Evolutionary conservation across 192 early-diverging fungal species (phyloP), one percentile per base, ranked within the genome.

Genomic region (Thamnidium elegans): DNA sequence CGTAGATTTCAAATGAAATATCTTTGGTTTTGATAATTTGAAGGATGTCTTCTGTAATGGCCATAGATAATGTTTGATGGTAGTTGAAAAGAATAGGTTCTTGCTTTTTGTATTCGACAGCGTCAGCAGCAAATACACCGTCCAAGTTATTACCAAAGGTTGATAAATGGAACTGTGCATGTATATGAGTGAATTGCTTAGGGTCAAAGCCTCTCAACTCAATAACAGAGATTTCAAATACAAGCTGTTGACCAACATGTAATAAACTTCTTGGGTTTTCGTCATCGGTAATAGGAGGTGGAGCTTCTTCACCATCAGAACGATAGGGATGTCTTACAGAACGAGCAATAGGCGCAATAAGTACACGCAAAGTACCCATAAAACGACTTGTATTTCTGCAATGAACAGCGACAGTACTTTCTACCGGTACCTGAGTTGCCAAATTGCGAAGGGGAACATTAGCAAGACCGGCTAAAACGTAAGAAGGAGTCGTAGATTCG

Each of bases 111-210:
- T 26, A 59, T 42, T 73, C 67, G 4, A 70, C 69, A 30, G 81
- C 75, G n/a, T 90, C 82, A 0, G 89, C 87, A 0, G 84, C 73
- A 75, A 72, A 91, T 1, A 89, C 59, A 10, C 75, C 72, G 39
- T 84, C 84, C 7, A 51, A 67, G 15, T 65, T 68, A 19, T 60
- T 78, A 14, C 81, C 84, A 69, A 89, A 88, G 2, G 79, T 79
- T 1, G 81, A 84, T 5, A 86, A 63, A 54, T 80, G 78, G 72
- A 90, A 92, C 58, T 92, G 90, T 17, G 78, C 78, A 63, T 92
- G 90, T 19, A 92, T 78, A 55, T 88, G 81, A n/a, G 77, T 80
- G 68, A 76, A 90, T 58, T 83, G 70, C 26, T 73, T 56, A 62
- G 87, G 86, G 34, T 65, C 69, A 23, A 92, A 67, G 3, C 87